Evolutionary conservation across 352 stramenopile species (phyloP).

Genomic region (Blastocystis sp.): DNA sequence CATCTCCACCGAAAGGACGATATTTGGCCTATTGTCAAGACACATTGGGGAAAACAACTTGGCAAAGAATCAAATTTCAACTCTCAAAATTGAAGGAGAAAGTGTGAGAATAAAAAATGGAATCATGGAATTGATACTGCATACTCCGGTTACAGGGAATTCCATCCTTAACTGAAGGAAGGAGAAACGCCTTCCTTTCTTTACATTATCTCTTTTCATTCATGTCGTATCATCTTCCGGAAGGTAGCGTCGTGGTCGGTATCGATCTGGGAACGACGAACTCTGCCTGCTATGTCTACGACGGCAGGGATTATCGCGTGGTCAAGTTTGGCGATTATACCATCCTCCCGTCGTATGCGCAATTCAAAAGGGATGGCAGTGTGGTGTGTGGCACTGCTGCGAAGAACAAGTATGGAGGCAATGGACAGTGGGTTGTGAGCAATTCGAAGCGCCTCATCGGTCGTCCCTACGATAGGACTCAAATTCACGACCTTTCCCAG

Average conservation of each 20-base stretch:
- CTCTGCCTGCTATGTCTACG: constrained; percentile 82
- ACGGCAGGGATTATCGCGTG: constrained; percentile 90
- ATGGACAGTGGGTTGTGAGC: not conserved
- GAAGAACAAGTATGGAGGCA: not conserved
- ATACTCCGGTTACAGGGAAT: too few species aligned
- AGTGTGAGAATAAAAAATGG: too few species aligned
- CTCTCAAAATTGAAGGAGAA: too few species aligned
- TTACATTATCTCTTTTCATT: too few species aligned
- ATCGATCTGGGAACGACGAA: constrained; percentile 70
- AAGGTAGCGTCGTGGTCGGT: constrained; percentile 74
- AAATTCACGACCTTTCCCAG: constrained; percentile 84
- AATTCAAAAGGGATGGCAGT: not conserved
- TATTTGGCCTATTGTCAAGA: too few species aligned
- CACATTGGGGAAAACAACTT: too few species aligned
- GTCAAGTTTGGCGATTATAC: constrained; percentile 89
- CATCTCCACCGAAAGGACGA: too few species aligned
- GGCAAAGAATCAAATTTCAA: too few species aligned
- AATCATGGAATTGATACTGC: too few species aligned
- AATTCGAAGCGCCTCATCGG: constrained; percentile 42
- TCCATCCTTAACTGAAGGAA: too few species aligned
- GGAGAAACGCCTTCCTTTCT: too few species aligned
- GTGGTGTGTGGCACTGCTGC: not conserved
- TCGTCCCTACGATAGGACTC: not conserved
- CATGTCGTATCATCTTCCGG: not conserved
- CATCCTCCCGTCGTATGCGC: constrained; percentile 71